Evolutionary conservation across 345 rosid genomes (phyloP), one percentile per base, ranked within the genome.

Genomic region (Schrenkiella parvula): DNA sequence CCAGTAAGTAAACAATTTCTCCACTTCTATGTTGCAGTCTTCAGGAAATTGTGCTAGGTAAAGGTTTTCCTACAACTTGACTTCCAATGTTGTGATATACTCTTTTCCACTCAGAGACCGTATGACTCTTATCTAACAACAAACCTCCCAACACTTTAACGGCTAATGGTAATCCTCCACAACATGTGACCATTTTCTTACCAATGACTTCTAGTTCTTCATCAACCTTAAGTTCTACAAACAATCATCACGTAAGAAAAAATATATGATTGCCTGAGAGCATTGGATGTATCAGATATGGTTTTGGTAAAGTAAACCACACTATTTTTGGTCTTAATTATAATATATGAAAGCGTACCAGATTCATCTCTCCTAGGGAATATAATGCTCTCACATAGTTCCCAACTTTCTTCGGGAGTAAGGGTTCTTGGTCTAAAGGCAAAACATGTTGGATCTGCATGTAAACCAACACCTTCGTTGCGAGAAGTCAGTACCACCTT

Each of bases 401-500:
- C 5, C 83, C 86, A 80, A 10, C 86, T 80, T 21, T 80, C 70
- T 26, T 51, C 1, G 0, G 53, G 50, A 0, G 71, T 63, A 14
- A 80, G 63, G 17, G 8, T 21, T 3, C 7, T 11, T 25, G 54
- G 73, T 23, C 47, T 59, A 56, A 34, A 25, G 31, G 5, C 12
- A 39, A 8, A 28, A 62, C 47, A 1, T 46, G 42, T 17, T 3
- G 62, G 70, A 64, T 70, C 52, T 0, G 71, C 71, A 47, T 56
- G 14, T 4, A 64, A 26, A 0, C 74, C 82, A 17, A 84, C 55
- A 10, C 72, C 71, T 32, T 4, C 72, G 8, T 79, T 55, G 7
- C 82, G 80, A 25, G 88, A 75, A 0, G 86, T 84, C 23, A 80
- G 59, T 66, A 84, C 18, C 57, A 84, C 56, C 65, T 78, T 84